Evolutionary conservation across 257 asterid species (phyloP), one percentile per base, ranked within the genome.

Genomic region (Gardenia jasminoides): DNA sequence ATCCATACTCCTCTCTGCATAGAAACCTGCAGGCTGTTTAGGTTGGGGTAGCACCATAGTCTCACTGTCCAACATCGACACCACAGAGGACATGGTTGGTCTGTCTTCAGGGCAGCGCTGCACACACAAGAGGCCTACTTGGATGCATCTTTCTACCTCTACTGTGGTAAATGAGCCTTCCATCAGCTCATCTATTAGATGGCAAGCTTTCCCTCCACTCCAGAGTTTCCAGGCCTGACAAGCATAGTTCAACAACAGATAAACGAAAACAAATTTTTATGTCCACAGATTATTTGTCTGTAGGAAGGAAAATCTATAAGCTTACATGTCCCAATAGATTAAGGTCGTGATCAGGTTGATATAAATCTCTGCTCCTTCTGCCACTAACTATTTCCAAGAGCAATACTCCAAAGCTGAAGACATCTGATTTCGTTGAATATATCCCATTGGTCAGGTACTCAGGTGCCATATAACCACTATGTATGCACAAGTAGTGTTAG

Each of bases 381-480:
- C 90, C 90, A 43, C 84, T 84, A 0, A 86, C 48, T 4, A 88
- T 84, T 52, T 88, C 88, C 5, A 88, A 69, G 47, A 83, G 67
- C 22, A 88, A 7, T 2, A 84, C 87, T 0, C 90, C 88, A n/a
- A 84, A 88, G 83, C 88, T 86, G 15, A 81, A 88, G 3, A 86
- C 85, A 64, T 88, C 88, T 20, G 90, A 88, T 83, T 86, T 86
- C 58, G 75, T 72, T 0, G 90, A 86, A 52, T 80, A 88, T 28
- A 81, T 48, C 16, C 90, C 88, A 3, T 80, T 70, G 0, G 65
- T 79, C 0, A 81, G 86, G 52, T 88, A 88, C 30, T 88, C 88
- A 0, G 91, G 88, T 5, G 91, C 80, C 87, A 86, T 86, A 67
- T 88, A 86, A 6, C 88, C 86, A 7, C 86, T 88, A 50, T 85